Evolutionary conservation across 345 rosid genomes (phyloP).

Genomic region (Citrus mangshanensis): DNA sequence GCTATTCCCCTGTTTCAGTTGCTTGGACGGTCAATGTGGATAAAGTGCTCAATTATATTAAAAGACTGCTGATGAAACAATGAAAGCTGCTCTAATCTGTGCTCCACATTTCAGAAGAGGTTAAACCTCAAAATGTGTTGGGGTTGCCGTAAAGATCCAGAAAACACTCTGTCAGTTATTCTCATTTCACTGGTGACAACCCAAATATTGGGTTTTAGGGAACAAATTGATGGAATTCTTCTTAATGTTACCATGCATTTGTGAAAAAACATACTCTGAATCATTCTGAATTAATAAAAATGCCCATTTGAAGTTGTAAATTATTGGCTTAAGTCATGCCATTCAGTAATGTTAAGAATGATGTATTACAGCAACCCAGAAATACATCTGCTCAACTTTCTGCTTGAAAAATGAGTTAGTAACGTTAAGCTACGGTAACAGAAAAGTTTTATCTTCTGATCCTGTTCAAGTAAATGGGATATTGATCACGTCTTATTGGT

Average conservation of each 20-base stretch:
- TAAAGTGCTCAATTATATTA: constrained; percentile 49
- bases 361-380: not conserved
- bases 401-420: not conserved
- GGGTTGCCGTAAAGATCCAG: not conserved
- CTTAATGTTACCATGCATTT: not conserved
- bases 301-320: not conserved
- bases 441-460: too few species aligned
- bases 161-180: not conserved
- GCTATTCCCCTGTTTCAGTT: constrained; percentile 66
- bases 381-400: not conserved
- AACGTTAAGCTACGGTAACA: too few species aligned
- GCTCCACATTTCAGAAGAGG: not conserved
- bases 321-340: not conserved
- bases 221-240: not conserved
- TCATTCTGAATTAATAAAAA: not conserved
- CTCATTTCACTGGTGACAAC: not conserved
- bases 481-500: not conserved
- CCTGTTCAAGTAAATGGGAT: too few species aligned
- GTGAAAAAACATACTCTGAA: not conserved
- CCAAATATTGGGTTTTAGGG: not conserved
- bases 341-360: not conserved
- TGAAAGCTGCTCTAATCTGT: constrained; percentile 19
- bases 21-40: constrained; percentile 81
- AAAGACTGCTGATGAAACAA: constrained; percentile 58
- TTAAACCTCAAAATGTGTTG: not conserved